These are phyloP conservation scores for Cenchrus fungigraminus DNA, from an alignment of 176 grass and related monocot species.

Conservation along the genomic window DNA sequence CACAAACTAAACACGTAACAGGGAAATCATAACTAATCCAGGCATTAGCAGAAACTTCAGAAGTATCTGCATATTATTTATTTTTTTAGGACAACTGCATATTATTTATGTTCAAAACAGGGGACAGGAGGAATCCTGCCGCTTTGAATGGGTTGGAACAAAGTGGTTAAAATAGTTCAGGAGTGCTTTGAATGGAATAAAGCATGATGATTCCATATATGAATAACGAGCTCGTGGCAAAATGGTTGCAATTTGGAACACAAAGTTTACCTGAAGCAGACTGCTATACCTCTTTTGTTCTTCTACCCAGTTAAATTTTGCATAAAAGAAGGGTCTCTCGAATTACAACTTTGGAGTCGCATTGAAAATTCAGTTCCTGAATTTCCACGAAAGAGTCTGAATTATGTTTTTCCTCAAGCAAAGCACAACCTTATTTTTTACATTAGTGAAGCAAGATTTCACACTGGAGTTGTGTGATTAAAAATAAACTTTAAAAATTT, in stretches of 20 bases:
- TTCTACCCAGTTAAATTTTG: neutral
- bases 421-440: neutral
- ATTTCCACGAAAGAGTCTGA: neutral
- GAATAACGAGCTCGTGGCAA: constrained; percentile 31
- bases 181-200: constrained; percentile 48
- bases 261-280: constrained; percentile 4
- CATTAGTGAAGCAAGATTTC: neutral
- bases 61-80: constrained; percentile 34
- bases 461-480: neutral
- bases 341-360: neutral
- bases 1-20: constrained; percentile 1
- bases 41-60: constrained; percentile 27
- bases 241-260: constrained; percentile 25
- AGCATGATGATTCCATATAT: constrained; percentile 22
- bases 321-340: neutral
- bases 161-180: constrained; percentile 38
- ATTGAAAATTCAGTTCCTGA: neutral
- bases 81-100: neutral
- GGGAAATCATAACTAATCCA: constrained; percentile 7
- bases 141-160: constrained; percentile 38
- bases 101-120: constrained; percentile 40
- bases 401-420: neutral
- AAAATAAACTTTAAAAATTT: neutral
- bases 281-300: neutral
- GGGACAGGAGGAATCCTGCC: constrained; percentile 52